Conservation (phyloP, 2,329 filamentous ascomycete species). For the Catunica adiposa region DNA sequence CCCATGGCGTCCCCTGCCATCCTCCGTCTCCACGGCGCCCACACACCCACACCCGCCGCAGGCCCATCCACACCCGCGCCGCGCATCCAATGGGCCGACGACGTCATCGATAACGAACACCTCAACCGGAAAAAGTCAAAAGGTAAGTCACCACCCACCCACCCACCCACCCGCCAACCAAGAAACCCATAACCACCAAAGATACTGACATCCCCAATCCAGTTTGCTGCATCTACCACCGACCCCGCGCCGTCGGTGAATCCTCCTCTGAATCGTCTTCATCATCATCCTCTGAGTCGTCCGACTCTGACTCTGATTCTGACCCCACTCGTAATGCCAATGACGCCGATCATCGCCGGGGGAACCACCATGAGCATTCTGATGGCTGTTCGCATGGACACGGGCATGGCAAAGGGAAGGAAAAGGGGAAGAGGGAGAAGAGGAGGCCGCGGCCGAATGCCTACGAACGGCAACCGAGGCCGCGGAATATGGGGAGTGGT, state of each 20-base stretch:
- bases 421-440: slow-evolving; percentile 25
- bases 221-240: slow-evolving; percentile 99
- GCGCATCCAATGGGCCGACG: slow-evolving; percentile 88
- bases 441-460: slow-evolving; percentile 54
- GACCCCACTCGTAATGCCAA: slow-evolving; percentile 18
- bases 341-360: slow-evolving; percentile 19
- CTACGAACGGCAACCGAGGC: slow-evolving; percentile 51
- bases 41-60: slow-evolving; percentile 22
- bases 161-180: neutral
- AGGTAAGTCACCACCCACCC: slow-evolving; percentile 34
- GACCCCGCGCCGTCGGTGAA: slow-evolving; percentile 64
- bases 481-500: too few species aligned
- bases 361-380: neutral
- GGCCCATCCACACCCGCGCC: slow-evolving; percentile 35
- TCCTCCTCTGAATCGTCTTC: slow-evolving; percentile 40
- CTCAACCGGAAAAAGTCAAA: slow-evolving; percentile 89
- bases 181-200: too few species aligned
- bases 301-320: slow-evolving; percentile 27
- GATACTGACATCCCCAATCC: too few species aligned
- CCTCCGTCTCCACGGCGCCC: slow-evolving; percentile 36
- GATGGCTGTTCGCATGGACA: slow-evolving; percentile 17
- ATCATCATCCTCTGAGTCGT: slow-evolving; percentile 30
- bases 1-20: slow-evolving; percentile 18
- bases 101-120: slow-evolving; percentile 89
- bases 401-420: slow-evolving; percentile 24